Percentiles rank a stretch among this genome's conserved stretches.
phyloP scores from a whole-genome alignment of 495 filamentous ascomycete species.

The Xylaria palmicola region DNA sequence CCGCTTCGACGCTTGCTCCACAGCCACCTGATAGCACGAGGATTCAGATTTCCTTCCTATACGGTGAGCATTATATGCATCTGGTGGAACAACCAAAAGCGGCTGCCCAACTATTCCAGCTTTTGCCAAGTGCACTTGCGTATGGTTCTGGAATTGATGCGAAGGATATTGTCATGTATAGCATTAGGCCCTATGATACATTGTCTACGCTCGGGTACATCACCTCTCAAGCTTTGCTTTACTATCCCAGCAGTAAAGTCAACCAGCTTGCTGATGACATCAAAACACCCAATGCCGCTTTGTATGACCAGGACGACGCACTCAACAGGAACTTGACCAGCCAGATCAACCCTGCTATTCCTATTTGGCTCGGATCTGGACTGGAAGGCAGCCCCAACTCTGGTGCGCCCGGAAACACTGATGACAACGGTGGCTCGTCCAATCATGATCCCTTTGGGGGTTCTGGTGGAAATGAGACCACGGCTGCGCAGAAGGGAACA shows the following conservation, averaged over 20 bases:
- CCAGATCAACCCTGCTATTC: slow-evolving; percentile 83
- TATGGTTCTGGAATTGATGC: slow-evolving; percentile 56
- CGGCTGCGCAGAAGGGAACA: slow-evolving; percentile 61
- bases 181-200: slow-evolving; percentile 78
- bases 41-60: slow-evolving; percentile 83
- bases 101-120: slow-evolving; percentile 83
- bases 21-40: slow-evolving; percentile 61
- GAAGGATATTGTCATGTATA: slow-evolving; percentile 62
- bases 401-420: slow-evolving; percentile 26
- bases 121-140: slow-evolving; percentile 72
- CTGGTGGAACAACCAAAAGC: slow-evolving; percentile 68
- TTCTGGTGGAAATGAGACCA: slow-evolving; percentile 39
- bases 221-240: slow-evolving; percentile 76
- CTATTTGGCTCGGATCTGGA: slow-evolving; percentile 62
- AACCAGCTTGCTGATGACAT: slow-evolving; percentile 62
- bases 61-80: slow-evolving; percentile 77
- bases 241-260: slow-evolving; percentile 66
- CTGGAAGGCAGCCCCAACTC: slow-evolving; percentile 35
- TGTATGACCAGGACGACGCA: slow-evolving; percentile 68
- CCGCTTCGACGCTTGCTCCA: slow-evolving; percentile 36
- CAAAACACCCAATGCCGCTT: slow-evolving; percentile 60
- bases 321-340: slow-evolving; percentile 66
- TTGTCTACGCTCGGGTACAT: slow-evolving; percentile 67
- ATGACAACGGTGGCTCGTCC: slow-evolving; percentile 15
- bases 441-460: slow-evolving; percentile 41